phyloP scores from a whole-genome alignment of 2,329 filamentous ascomycete species.

The Fusarium equiseti region DNA sequence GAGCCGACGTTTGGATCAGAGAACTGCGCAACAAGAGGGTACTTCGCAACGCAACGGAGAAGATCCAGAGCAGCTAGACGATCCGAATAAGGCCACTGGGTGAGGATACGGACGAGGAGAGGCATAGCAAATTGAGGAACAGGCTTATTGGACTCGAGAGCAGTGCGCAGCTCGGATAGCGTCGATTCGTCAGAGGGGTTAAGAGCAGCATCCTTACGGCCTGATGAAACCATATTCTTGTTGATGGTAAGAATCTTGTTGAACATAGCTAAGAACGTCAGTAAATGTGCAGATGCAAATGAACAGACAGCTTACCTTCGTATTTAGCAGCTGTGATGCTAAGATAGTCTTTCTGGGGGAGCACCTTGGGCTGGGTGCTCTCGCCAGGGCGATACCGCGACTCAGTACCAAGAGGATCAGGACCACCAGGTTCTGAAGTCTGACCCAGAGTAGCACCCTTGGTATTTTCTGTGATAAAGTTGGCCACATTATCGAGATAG shows the following conservation, averaged over 20 bases:
- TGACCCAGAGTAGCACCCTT: slow-evolving; percentile 86
- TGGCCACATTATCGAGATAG: slow-evolving; percentile 91
- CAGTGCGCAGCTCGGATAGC: slow-evolving; percentile 70
- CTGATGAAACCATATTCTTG: slow-evolving; percentile 75
- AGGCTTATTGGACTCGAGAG: slow-evolving; percentile 70
- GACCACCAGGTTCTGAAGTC: slow-evolving; percentile 61
- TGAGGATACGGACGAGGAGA: slow-evolving; percentile 77
- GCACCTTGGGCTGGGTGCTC: slow-evolving; percentile 64
- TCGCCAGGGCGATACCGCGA: slow-evolving; percentile 80
- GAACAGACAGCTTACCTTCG: slow-evolving; percentile 56
- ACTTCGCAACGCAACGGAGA: slow-evolving; percentile 82
- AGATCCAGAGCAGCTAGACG: slow-evolving; percentile 88
- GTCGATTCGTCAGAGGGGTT: slow-evolving; percentile 77
- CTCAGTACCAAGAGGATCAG: slow-evolving; percentile 84
- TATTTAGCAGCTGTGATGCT: slow-evolving; percentile 80
- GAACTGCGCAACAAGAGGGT: slow-evolving; percentile 73
- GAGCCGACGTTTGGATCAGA: slow-evolving; percentile 65
- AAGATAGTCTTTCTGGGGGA: slow-evolving; percentile 85
- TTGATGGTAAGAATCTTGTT: slow-evolving; percentile 84
- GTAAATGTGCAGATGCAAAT: background rate
- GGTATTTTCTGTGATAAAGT: slow-evolving; percentile 92
- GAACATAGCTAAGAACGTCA: slow-evolving; percentile 66
- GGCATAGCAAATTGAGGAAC: slow-evolving; percentile 66
- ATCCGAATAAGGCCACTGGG: slow-evolving; percentile 82
- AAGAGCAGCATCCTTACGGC: slow-evolving; percentile 78